Conservation (phyloP, 164 flowering plant species). For the Brasenia schreberi region DNA sequence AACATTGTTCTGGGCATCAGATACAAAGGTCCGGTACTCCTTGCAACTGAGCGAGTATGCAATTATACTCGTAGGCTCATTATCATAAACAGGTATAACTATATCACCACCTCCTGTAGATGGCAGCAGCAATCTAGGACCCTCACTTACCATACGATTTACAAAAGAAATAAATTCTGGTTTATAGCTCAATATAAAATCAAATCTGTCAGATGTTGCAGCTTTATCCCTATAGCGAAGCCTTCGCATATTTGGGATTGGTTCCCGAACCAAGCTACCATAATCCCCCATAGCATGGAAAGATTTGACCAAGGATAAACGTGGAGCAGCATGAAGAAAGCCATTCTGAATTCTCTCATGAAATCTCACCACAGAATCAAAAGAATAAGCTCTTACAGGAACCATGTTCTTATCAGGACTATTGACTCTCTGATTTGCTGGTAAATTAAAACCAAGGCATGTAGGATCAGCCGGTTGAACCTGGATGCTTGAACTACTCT, state of each 20-base stretch:
- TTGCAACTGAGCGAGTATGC: conserved; percentile 80
- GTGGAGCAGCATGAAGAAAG: conserved; percentile 38
- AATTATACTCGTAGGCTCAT: conserved; percentile 84
- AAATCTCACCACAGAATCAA: conserved; percentile 77
- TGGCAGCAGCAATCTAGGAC: conserved; percentile 59
- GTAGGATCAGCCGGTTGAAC: conserved; percentile 12
- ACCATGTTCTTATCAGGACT: conserved; percentile 24
- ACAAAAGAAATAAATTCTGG: conserved; percentile 48
- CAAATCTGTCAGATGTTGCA: conserved; percentile 30
- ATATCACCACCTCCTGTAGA: conserved; percentile 34
- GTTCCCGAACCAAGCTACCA: conserved; percentile 59
- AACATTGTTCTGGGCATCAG: conserved; percentile 21
- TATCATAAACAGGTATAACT: conserved; percentile 81
- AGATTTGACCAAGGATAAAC: conserved; percentile 52
- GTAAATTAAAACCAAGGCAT: conserved; percentile 14
- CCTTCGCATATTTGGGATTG: conserved; percentile 35
- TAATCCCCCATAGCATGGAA: conserved; percentile 87
- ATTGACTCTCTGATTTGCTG: conserved; percentile 20
- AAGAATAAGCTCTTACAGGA: conserved; percentile 73
- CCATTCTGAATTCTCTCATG: conserved; percentile 43
- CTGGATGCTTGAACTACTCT: conserved; percentile 13
- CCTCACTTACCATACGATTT: conserved; percentile 44
- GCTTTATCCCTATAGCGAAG: conserved; percentile 32
- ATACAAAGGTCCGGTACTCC: conserved; percentile 55
- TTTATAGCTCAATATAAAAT: conserved; percentile 20